A percentile compares a stretch with the other conserved stretches of the same genome.
These are phyloP conservation scores for Trametes versicolor DNA, from an alignment of 1,284 basidiomycete genomes.

Conservation along the genomic window DNA sequence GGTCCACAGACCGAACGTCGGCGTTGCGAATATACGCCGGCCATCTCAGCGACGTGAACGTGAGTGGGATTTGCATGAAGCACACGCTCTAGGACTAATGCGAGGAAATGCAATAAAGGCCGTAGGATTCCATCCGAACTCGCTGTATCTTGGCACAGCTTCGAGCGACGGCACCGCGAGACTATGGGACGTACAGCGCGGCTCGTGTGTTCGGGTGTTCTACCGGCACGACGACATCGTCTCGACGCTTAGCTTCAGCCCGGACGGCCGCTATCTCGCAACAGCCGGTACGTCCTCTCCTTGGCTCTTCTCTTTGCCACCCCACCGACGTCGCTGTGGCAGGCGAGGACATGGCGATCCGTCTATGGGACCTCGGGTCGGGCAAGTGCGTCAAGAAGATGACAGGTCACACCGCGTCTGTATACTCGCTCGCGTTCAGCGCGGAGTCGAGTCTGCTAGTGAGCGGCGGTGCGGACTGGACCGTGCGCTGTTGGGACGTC, in stretches of 20 bases:
- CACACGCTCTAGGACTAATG: not conserved
- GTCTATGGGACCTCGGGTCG: conserved; percentile 95
- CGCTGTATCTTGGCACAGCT: conserved; percentile 96
- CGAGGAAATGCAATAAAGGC: conserved; percentile 64
- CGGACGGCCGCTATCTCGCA: conserved; percentile 94
- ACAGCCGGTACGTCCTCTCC: conserved; percentile 72
- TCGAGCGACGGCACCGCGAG: conserved; percentile 96
- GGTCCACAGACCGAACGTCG: conserved; percentile 93
- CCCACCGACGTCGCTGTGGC: conserved; percentile 20
- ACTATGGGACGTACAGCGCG: conserved; percentile 98
- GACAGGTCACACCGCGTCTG: conserved; percentile 90
- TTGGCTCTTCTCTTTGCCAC: not conserved
- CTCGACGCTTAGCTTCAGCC: conserved; percentile 90
- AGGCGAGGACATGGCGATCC: conserved; percentile 94
- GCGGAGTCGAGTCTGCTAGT: conserved; percentile 92
- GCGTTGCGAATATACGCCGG: conserved; percentile 95
- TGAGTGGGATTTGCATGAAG: conserved; percentile 52
- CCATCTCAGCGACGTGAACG: conserved; percentile 97
- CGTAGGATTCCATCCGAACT: conserved; percentile 97
- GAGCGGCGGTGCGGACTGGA: conserved; percentile 92
- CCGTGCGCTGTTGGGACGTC: conserved; percentile 97
- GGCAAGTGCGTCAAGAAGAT: conserved; percentile 96
- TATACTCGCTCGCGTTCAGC: conserved; percentile 93
- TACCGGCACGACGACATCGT: conserved; percentile 94
- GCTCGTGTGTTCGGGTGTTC: conserved; percentile 93